These are phyloP conservation scores for Pseudomonodictys pantanalensis DNA, from an alignment of 495 filamentous ascomycete species.

Conservation along the genomic window DNA sequence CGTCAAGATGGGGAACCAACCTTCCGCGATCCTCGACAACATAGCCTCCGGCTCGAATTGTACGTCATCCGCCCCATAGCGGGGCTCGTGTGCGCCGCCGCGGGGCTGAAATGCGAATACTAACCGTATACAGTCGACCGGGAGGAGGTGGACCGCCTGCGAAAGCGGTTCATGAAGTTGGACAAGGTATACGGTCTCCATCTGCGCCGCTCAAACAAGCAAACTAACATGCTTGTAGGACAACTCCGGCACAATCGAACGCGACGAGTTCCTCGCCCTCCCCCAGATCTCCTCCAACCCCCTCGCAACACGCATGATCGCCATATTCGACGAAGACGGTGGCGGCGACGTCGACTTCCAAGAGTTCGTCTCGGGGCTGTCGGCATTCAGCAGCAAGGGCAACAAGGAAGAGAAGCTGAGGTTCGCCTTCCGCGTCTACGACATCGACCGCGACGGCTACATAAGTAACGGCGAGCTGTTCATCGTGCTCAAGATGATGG, in stretches of 20 bases:
- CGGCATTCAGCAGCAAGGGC: slow-evolving; percentile 93
- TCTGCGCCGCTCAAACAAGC: background rate
- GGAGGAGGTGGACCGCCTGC: slow-evolving; percentile 91
- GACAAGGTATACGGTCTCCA: slow-evolving; percentile 68
- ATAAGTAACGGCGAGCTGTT: slow-evolving; percentile 99
- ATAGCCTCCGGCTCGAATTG: slow-evolving; percentile 97
- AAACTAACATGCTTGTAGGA: slow-evolving; percentile 57
- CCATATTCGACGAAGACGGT: slow-evolving; percentile 98
- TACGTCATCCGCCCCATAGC: slow-evolving; percentile 46
- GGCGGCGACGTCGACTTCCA: slow-evolving; percentile 98
- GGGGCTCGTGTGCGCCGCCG: slow-evolving; percentile 17
- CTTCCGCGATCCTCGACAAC: slow-evolving; percentile 82
- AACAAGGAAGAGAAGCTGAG: slow-evolving; percentile 98
- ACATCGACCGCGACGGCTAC: slow-evolving; percentile 97
- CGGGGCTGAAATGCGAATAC: slow-evolving; percentile 20
- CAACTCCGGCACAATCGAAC: slow-evolving; percentile 95
- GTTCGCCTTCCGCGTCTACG: slow-evolving; percentile 99
- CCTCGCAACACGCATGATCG: slow-evolving; percentile 95
- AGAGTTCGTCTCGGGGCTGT: slow-evolving; percentile 94
- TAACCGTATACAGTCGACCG: slow-evolving; percentile 69
- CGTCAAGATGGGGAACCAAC: slow-evolving; percentile 70
- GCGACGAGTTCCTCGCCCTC: slow-evolving; percentile 95
- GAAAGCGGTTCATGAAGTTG: slow-evolving; percentile 98
- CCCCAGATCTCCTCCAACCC: slow-evolving; percentile 98
- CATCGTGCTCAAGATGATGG: slow-evolving; percentile 99